phyloP scores from a whole-genome alignment of 169 alveolate species.

The Cryptosporidium felis region DNA sequence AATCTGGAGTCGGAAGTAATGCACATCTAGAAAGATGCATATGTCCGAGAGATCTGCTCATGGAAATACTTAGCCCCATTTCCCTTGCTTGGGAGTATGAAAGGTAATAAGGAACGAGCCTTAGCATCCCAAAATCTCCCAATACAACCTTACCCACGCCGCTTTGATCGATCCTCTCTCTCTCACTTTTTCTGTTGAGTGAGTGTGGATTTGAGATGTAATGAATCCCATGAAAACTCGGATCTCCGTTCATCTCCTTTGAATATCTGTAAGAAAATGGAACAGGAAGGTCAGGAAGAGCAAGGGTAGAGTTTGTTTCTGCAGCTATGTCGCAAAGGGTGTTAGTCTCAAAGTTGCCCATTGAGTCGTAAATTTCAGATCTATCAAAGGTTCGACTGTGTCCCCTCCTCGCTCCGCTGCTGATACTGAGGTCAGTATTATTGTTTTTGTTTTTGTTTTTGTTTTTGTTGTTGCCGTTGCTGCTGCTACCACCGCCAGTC shows the following conservation, averaged over 20 bases:
- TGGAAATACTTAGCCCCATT: constrained; percentile 45
- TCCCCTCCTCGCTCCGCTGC: background rate
- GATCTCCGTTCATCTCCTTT: background rate
- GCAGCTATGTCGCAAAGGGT: background rate
- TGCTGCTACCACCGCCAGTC: too few species aligned
- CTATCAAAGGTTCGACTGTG: too few species aligned
- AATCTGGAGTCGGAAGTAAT: constrained; percentile 45
- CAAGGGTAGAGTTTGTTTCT: background rate
- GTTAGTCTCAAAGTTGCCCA: too few species aligned
- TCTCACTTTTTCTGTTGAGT: constrained; percentile 42
- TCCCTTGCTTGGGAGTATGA: constrained; percentile 54
- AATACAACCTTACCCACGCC: constrained; percentile 53
- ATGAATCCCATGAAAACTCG: constrained; percentile 11
- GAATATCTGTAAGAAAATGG: background rate
- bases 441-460: too few species aligned
- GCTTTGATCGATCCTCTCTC: constrained; percentile 51
- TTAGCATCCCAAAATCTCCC: constrained; percentile 57
- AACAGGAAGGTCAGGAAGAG: constrained; percentile 46
- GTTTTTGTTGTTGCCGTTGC: too few species aligned
- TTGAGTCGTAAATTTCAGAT: too few species aligned
- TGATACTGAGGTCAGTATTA: too few species aligned
- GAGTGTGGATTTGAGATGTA: constrained; percentile 58
- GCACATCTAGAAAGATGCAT: constrained; percentile 67
- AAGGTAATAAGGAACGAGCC: constrained; percentile 34
- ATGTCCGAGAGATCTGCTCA: constrained; percentile 69